Evolutionary conservation across 129 eudicot genomes (phyloP), one percentile per base, ranked within the genome.

Genomic region (Chrysanthemum seticuspe): DNA sequence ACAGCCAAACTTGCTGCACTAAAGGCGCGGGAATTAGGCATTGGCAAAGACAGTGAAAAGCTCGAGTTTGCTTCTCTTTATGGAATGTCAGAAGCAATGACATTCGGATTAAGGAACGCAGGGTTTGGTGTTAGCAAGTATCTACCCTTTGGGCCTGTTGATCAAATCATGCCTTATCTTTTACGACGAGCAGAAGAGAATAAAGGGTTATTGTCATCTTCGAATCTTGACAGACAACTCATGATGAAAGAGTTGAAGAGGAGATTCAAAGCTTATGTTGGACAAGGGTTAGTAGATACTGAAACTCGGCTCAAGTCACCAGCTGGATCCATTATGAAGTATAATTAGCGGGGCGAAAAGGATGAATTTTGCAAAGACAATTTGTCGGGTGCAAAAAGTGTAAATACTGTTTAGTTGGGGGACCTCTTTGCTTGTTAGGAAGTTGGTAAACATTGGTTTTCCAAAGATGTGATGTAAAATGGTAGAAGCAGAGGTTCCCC

Each of bases 71-170:
- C 99, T 13, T 96, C 93, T 16, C 85, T 95, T 18, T 95, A 91
- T 79, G 99, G 97, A 45, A 95, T 95, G 99, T 77, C 99, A 1
- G 99, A 95, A 45, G 87, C 90, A 0, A 82, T 95, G 55, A 86
- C 97, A 2, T 91, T 77, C 65, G 94, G 88, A 19, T 68, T 95
- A 67, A 82, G 79, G 52, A 95, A 91, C 57, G 99, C 91, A 3
- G 99, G 99, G 5, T 95, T 91, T 74, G 85, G 85, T 64, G 97
- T 91, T 5, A 95, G 97, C 82, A 95, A 95, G 72, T 95, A 91
- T 78, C 71, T 91, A 78, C 97, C 97, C 15, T 95, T 88, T 59
- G 99, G 99, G 9, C 97, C 97, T 0, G 91, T 95, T n/a, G 99
- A 85, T 34, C 88, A 86, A 60, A 92, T 91, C 55, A 95, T 95